These are phyloP conservation scores for Hylodesmum podocarpum DNA, from an alignment of 306 rosid genomes.

Conservation along the genomic window DNA sequence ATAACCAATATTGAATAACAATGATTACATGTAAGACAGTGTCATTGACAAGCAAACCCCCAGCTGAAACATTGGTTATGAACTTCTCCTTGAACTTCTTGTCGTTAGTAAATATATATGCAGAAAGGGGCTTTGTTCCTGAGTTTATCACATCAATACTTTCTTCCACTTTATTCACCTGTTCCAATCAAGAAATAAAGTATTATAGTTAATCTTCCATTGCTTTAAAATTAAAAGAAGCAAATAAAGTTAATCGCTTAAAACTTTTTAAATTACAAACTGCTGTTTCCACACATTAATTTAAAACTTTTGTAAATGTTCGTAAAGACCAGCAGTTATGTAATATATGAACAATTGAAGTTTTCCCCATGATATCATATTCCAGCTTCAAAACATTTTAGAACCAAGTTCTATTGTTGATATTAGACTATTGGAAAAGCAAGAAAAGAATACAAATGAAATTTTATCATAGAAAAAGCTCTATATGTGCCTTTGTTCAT, in stretches of 20 bases:
- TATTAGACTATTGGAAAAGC: neutral
- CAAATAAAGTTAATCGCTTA: neutral
- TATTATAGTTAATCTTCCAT: neutral
- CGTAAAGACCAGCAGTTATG: neutral
- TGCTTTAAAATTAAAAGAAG: neutral
- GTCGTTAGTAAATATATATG: constrained; percentile 76
- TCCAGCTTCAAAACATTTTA: neutral
- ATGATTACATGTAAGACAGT: constrained; percentile 55
- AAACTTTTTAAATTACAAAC: neutral
- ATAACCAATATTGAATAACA: neutral
- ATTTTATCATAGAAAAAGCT: neutral
- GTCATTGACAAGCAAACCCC: constrained; percentile 85
- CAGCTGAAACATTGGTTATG: constrained; percentile 66
- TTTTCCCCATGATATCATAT: neutral
- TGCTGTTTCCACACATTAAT: neutral
- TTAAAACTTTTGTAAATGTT: neutral
- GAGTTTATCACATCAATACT: constrained; percentile 73
- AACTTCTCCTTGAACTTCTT: constrained; percentile 75
- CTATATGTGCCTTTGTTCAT: constrained; percentile 27
- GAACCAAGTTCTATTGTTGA: neutral
- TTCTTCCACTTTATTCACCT: constrained; percentile 83
- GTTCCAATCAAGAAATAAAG: constrained; percentile 25
- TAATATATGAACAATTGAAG: neutral
- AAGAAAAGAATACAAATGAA: constrained; percentile 4
- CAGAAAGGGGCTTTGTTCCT: constrained; percentile 91